Conservation (phyloP, 2,329 filamentous ascomycete species). For the Aspergillus quadricinctus region DNA sequence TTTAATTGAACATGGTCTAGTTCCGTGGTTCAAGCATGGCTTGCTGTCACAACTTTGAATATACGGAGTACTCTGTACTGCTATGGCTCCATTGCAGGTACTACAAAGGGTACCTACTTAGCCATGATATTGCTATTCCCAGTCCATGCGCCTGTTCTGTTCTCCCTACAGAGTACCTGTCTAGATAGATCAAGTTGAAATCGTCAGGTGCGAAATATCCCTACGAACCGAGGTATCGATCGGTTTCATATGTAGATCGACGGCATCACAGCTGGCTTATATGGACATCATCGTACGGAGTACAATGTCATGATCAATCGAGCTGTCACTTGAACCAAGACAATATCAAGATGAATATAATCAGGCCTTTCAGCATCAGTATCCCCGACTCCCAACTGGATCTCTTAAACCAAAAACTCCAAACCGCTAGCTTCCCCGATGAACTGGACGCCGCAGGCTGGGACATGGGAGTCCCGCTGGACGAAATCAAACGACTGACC, state of each 20-base stretch:
- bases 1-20: neutral
- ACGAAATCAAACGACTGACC: conserved; percentile 56
- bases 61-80: too few species aligned
- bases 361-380: conserved; percentile 45
- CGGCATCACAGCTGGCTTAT: neutral
- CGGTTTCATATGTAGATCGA: neutral
- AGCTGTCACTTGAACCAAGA: neutral
- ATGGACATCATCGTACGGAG: neutral
- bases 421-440: conserved; percentile 52
- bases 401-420: conserved; percentile 54
- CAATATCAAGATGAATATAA: conserved; percentile 10
- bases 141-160: neutral
- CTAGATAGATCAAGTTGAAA: neutral
- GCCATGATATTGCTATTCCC: neutral
- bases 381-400: conserved; percentile 51
- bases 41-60: neutral
- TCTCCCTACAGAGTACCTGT: neutral
- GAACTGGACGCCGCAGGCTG: conserved; percentile 51
- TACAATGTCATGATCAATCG: neutral
- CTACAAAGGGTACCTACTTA: neutral
- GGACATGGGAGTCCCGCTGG: conserved; percentile 58
- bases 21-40: neutral
- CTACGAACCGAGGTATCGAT: neutral
- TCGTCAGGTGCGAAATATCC: neutral
- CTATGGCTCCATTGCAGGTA: neutral